Base-by-base conservation (phyloP, 495 filamentous ascomycete genomes). In the Tuber microsphaerosporum region DNA sequence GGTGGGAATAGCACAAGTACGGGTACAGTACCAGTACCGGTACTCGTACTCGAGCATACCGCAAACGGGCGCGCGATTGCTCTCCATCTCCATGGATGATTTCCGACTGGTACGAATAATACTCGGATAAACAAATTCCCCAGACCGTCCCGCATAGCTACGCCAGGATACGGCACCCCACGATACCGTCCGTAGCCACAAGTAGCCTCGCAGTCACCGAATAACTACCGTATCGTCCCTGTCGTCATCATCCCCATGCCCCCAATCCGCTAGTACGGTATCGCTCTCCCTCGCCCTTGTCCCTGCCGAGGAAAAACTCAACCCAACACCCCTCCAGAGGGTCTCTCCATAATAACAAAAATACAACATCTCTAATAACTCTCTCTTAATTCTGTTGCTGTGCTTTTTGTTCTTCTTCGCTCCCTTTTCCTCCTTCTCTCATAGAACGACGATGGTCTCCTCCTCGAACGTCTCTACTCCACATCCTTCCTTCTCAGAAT, bases 401-500 rank as follows among this genome's bases (percentile, higher is more conserved):
- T 31, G 26, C 56, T 3, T 2, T 34, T 31, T 9, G 2, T 5
- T 61, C 5, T 31, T 31, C 12, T 17, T 14, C 3, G n/a, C 1
- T 2, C 16, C 26, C 7, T 22, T n/a, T 22, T 7, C 22, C 20
- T n/a, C 5, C 10, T 22, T 26, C 51, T 34, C 14, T 65, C 56
- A 12, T 0, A n/a, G 16, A 44, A 22, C 9, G 39, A 61, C 71
- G 48, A 81, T 81, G 79, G 22, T 73, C 44, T 37, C 56, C 26
- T 51, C 70, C 44, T 70, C 76, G 0, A 75, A 68, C 14, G 48
- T 73, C 8, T 76, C 76, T 0, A 75, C 80, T 8, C 42, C 56
- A 8, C 10, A n/a, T 1, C 65, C 70, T n/a, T 72, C 77, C 10
- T 61, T 76, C 17, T 70, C 72, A 10, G 48, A 48, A 72, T 97